phyloP scores from a whole-genome alignment of 2,329 filamentous ascomycete species.

The Neofusicoccum kwambonambiense region DNA sequence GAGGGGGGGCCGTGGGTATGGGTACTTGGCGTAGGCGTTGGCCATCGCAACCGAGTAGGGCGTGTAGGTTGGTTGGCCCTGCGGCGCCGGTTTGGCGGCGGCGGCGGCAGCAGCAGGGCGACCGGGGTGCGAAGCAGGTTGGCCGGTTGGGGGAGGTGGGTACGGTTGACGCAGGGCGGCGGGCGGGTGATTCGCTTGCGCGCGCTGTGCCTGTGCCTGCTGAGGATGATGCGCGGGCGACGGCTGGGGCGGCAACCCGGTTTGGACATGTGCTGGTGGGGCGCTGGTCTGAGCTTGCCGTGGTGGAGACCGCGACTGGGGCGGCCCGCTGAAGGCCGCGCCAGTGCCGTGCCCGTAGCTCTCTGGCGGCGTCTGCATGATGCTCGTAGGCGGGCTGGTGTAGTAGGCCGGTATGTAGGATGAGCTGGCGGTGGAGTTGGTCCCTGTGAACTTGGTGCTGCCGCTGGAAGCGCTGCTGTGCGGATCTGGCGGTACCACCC shows the following conservation, averaged over 20 bases:
- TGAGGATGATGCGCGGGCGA: neutral
- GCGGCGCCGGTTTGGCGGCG: constrained; percentile 17
- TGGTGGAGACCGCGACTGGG: neutral
- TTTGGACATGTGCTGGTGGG: neutral
- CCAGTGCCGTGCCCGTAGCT: neutral
- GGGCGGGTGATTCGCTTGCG: neutral
- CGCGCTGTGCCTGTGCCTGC: neutral
- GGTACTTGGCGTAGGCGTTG: neutral
- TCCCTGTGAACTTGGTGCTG: constrained; percentile 11
- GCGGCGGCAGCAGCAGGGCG: neutral
- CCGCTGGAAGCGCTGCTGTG: constrained; percentile 11
- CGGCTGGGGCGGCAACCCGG: neutral
- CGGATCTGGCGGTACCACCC: neutral
- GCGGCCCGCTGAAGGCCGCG: neutral
- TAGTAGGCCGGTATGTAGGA: constrained; percentile 12
- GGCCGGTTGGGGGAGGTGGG: neutral
- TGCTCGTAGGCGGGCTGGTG: constrained; percentile 11
- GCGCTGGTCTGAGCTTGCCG: constrained; percentile 11
- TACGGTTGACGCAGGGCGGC: constrained; percentile 2
- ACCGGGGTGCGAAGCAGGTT: neutral
- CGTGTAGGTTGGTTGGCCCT: constrained; percentile 17
- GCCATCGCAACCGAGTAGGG: neutral
- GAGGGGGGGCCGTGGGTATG: constrained; percentile 23
- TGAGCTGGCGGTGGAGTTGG: constrained; percentile 11
- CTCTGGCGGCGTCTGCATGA: constrained; percentile 13